Base-by-base conservation (phyloP, 495 filamentous ascomycete genomes). In the Xylaria sp. region DNA sequence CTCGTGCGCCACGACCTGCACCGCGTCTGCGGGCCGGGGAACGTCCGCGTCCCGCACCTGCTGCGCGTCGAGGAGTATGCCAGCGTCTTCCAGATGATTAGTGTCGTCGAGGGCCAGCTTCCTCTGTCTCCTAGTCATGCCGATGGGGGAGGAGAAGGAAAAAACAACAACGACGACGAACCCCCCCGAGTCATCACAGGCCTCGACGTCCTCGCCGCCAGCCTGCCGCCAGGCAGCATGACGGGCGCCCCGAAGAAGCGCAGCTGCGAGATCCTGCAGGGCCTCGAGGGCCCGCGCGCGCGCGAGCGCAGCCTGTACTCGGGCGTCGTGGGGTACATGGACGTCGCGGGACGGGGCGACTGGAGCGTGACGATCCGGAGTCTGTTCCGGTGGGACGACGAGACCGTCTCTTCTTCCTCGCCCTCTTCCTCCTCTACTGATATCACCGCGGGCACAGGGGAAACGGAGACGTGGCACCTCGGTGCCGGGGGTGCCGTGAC, bases 171-270 rank as follows among this genome's bases (percentile, higher is more conserved):
- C n/a, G 37, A 1, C 8, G 1, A 35, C 8, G 33, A 24, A 15
- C 7, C n/a, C 6, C 64, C 57, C 8, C 8, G 9, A 3, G 35
- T 14, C 61, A 86, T n/a, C 8, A 37, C 86, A 0, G 93, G 93
- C 14, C 82, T 96, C 59, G 91, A 95, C 41, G 91, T 94, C 29
- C 85, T 98, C 0, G 90, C 93, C 11, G 85, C 87, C 2, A 91
- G 88, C 46, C 84, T 99, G 4, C 96, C 95, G 0, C 94, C 96
- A 0, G 96, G 96, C 0, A 93, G 89, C 57, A 98, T 98, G 95
- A 98, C 95, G 3, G 95, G 95, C 19, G 95, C 95, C 7, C 95
- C 95, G 0, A 98, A 98, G 83, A 92, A 92, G 75, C 88, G 95
- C 26, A 93, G 90, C 46, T 97, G 95, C 77, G 89, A 97, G 86